Percentiles rank a stretch among this genome's conserved stretches.
phyloP scores from a whole-genome alignment of 106 monocot genomes.

The Dendrobium officinale region DNA sequence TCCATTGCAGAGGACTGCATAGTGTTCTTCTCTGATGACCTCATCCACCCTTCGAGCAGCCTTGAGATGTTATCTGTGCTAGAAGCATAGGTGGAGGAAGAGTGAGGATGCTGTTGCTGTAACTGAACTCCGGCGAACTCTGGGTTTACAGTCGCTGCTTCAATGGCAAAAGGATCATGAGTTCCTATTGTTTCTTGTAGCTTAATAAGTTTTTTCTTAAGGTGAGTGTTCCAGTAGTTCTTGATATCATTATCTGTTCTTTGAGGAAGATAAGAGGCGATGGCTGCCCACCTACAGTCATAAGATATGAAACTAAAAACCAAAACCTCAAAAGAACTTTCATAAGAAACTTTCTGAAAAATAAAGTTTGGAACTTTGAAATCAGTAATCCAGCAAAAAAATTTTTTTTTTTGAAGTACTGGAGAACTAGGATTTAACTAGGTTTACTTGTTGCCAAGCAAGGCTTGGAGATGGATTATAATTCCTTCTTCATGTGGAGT shows the following conservation, averaged over 20 bases:
- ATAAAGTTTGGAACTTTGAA: background rate
- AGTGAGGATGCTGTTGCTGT: background rate
- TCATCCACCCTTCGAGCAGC: slow-evolving; percentile 43
- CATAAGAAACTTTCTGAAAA: no score
- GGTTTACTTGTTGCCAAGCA: slow-evolving; percentile 30
- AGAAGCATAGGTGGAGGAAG: slow-evolving; percentile 34
- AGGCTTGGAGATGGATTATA: slow-evolving; percentile 31
- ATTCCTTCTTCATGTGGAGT: slow-evolving; percentile 30
- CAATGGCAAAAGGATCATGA: background rate
- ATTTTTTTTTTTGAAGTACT: background rate
- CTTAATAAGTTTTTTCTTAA: slow-evolving; percentile 38
- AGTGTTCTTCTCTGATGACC: background rate
- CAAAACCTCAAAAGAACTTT: no score
- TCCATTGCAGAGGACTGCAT: no score
- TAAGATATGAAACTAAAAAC: no score
- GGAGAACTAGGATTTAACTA: no score
- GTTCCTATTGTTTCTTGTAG: background rate
- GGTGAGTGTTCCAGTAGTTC: slow-evolving; percentile 55
- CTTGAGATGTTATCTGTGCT: slow-evolving; percentile 56
- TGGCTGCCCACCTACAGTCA: slow-evolving; percentile 34
- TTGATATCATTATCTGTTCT: slow-evolving; percentile 60
- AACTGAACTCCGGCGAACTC: background rate
- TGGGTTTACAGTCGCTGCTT: background rate
- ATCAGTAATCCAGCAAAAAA: background rate
- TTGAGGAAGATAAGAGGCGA: slow-evolving; percentile 44